These are phyloP conservation scores for Gaultheria prostrata DNA, from an alignment of 148 eudicot species.

Conservation along the genomic window DNA sequence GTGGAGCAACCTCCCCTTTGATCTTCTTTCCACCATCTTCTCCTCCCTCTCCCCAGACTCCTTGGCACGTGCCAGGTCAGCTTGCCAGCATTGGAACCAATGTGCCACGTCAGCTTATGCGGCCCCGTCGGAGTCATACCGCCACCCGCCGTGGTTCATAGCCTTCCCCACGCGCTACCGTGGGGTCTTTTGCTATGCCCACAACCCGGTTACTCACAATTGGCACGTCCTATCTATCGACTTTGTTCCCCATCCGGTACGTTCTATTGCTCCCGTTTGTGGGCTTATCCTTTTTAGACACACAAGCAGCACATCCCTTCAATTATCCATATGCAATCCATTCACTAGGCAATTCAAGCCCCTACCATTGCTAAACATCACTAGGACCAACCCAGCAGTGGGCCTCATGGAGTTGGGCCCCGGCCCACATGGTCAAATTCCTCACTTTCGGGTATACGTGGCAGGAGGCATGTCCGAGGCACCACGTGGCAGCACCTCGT, in stretches of 20 bases:
- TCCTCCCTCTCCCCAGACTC: constrained; percentile 54
- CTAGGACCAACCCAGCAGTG: constrained; percentile 45
- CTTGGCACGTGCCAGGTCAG: constrained; percentile 44
- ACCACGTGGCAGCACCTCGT: constrained; percentile 35
- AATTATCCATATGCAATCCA: constrained; percentile 44
- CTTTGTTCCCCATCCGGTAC: constrained; percentile 17
- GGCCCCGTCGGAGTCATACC: neutral
- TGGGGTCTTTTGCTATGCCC: constrained; percentile 32
- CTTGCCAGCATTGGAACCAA: constrained; percentile 43
- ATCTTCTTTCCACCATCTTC: constrained; percentile 49
- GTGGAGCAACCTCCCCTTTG: constrained; percentile 57
- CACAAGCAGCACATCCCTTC: constrained; percentile 30
- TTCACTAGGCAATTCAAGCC: constrained; percentile 37
- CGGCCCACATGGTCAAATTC: neutral
- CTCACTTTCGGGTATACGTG: constrained; percentile 33
- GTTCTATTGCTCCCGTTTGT: constrained; percentile 32
- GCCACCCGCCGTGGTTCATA: constrained; percentile 42
- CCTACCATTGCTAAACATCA: constrained; percentile 28
- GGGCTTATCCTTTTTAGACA: constrained; percentile 33
- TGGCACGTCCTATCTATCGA: constrained; percentile 39
- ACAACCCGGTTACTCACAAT: constrained; percentile 31
- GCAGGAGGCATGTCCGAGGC: constrained; percentile 53
- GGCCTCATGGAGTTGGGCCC: constrained; percentile 29
- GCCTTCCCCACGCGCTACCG: constrained; percentile 39
- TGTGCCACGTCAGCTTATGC: constrained; percentile 11